Base-by-base conservation (phyloP, 345 rosid genomes). In the Schrenkiella parvula region DNA sequence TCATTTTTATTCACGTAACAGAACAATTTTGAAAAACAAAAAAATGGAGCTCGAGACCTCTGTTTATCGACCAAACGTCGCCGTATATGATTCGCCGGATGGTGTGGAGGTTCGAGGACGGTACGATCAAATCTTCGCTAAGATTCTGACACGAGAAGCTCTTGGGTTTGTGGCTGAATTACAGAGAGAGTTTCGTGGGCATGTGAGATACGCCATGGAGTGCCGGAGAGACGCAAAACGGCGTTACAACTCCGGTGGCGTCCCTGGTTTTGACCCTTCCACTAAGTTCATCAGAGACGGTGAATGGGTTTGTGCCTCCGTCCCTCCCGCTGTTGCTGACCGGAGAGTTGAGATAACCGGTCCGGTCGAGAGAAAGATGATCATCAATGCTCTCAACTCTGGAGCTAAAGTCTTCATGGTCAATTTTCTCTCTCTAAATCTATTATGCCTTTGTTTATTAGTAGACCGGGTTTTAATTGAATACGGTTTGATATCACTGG, bases 361-460 rank as follows among this genome's bases (percentile, higher is more conserved):
- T 12, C 96, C 96, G 0, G 92, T 83, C 1, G 97, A 89, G 83
- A 81, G 99, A 83, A 95, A 95, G 78, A 95, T 95, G 96, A 74
- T 95, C 85, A 91, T 91, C 74, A 95, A 95, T 63, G 99, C 99
- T 19, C 90, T 95, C 60, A 95, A 95, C 77, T 89, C 97, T 12
- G 95, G 93, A 5, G 97, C 97, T 67, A 88, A 89, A 85, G 97
- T 95, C 68, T 95, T 95, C 80, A 95, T 89, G 97, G 96, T 89
- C 15, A 53, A 4, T 61, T 58, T 12, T 63, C 38, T 47, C 37
- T 38, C 46, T 55, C 13, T n/a, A n/a, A n/a, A n/a, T 66, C 2
- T 21, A 4, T 62, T 18, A 37, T 8, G 10, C 29, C n/a, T 39
- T 66, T 57, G 10, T 65, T 14, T 7, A 10, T 18, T 34, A n/a